Base-by-base conservation (phyloP, 495 filamentous ascomycete species). In the Cercophora samala region DNA sequence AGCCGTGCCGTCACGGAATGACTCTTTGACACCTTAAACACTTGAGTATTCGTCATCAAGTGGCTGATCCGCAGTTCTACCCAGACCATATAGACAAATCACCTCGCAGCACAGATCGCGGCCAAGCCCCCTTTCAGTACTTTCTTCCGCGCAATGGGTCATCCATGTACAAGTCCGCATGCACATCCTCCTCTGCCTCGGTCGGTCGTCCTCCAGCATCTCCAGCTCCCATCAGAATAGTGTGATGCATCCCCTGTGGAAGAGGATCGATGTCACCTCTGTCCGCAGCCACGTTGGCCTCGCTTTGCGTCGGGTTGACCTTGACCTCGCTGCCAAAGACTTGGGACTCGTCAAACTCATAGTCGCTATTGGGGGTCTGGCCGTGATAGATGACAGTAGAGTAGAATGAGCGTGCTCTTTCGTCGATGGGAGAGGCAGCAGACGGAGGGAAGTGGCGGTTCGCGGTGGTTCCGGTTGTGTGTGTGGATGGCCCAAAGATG, bases 281-380 rank as follows among this genome's bases (percentile, higher is more conserved):
- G 29, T 76, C 74, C 0, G 74, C 74, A 15, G 62, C 67, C 1
- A 76, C 74, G 29, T 74, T 63, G 5, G 69, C 74, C 63, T 76
- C 74, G 67, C 67, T 70, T 60, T 71, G 65, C 37, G 74, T 73
- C 15, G 74, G 72, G 60, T 74, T 74, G n/a, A 32, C 69, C 46
- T 74, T 71, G 42, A 76, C 62, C 37, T 73, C 73, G 52, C 66
- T 15, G 23, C 63, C 70, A 54, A 70, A 66, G 46, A 66, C 64
- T 22, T 66, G 60, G 46, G 17, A 29, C 19, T 46, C 64, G 17
- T 52, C 21, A n/a, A 66, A 56, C 51, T 64, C 42, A 19, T 64
- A 37, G 68, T 58, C 25, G 37, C 19, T 26, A 62, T 53, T 11
- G 15, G 25, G 23, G 17, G 52, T 24, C 24, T 68, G 67, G 15